Base-by-base conservation (phyloP, 2,329 filamentous ascomycete species). In the Colletotrichum chlorophyti region DNA sequence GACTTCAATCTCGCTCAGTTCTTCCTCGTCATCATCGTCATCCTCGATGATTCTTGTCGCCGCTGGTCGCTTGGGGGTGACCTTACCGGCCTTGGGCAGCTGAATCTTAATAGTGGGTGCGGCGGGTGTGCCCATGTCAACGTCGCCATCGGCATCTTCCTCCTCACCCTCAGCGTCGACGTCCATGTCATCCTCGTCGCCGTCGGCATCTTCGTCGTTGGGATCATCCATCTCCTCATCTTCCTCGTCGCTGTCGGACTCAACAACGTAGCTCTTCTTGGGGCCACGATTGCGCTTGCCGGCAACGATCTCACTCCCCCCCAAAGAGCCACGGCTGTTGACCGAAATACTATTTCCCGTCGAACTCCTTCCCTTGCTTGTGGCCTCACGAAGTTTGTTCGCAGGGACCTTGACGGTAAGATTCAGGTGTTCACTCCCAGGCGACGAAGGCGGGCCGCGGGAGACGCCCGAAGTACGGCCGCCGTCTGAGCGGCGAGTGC, bases 241-340 rank as follows among this genome's bases (percentile, higher is more conserved):
- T 8, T 76, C 76, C 21, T 78, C 77, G n/a, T 79, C 77, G 32
- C 75, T 76, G 51, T 79, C 80, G 32, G 80, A 83, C 61, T 85
- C 83, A 21, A 87, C 80, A 31, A 85, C 81, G 52, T 86, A 86
- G 64, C 79, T 85, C 72, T 85, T 86, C 72, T 84, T 83, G 15
- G 76, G 77, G 6, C 79, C 81, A 8, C 83, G 78, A 57, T 81
- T 83, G 45, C 83, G 76, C 65, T 81, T 83, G 32, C 79, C 78
- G 23, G 76, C 72, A 15, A 82, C 68, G 45, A 83, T 80, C 64
- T 82, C 77, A 26, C 77, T 76, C 21, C 75, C 76, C 21, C 72
- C 72, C 49, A 79, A 79, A 40, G 68, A 68, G 19, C 76, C 74
- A 32, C 72, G 68, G 45, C 69, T 66, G 55, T 61, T 66, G 9